Evolutionary conservation across 441 rosid genomes (phyloP), one percentile per base, ranked within the genome.

Genomic region (Syzygium syzygioides): DNA sequence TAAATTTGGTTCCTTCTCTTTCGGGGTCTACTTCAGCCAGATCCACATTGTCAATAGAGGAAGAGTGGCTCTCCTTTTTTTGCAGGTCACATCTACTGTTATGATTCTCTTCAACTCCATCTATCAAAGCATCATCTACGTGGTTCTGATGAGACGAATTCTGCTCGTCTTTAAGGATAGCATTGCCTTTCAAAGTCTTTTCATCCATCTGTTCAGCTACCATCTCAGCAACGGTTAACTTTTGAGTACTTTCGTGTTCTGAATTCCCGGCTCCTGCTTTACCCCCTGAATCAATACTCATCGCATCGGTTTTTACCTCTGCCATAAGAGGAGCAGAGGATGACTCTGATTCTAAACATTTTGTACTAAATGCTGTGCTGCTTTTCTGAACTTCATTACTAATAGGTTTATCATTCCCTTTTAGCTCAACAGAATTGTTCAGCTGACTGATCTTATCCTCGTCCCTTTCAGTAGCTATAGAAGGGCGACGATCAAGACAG

Each of bases 261-360:
- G 95, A 91, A 79, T 91, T 76, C 88, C 89, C 91, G 85, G 88
- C 93, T 57, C 48, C 86, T 86, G 90, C 64, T 92, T 91, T 87
- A 89, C 91, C 95, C 91, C 92, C 92, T 54, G 94, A 87, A 90
- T 92, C 95, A 87, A 89, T 91, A 89, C 79, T 90, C 91, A 89
- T 93, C 52, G 86, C 91, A 89, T 90, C 91, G 89, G 90, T 90
- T 91, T 94, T 96, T 89, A 95, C 89, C 90, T 91, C 91, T 91
- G 92, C 87, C 89, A 91, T 93, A 87, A 93, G 94, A 86, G 90
- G 95, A 57, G 96, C 93, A 91, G 95, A 93, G 89, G 98, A 96
- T 88, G 96, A 94, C 89, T 94, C 97, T 37, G 94, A 94, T 91
- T 96, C 96, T 90, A 95, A 92, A 87, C 91, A 93, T 92, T 94